Conservation (phyloP, 116 monocot genomes). For the Zostera marina region DNA sequence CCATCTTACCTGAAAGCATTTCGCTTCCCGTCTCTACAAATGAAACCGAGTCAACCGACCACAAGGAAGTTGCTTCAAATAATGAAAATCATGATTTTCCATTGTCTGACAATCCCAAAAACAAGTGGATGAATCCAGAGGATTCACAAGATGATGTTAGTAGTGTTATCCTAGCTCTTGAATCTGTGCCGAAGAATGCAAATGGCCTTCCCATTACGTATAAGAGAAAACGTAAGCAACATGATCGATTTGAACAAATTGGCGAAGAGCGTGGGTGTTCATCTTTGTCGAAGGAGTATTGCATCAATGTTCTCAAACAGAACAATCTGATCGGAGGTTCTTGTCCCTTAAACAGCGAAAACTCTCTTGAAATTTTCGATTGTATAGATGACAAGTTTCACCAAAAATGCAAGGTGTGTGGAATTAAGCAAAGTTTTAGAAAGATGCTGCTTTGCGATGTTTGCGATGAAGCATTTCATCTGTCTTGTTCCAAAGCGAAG, state of each 20-base stretch:
- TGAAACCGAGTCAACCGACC: background rate
- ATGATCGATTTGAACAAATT: background rate
- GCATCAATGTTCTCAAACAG: conserved; percentile 24
- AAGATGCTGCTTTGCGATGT: conserved; percentile 55
- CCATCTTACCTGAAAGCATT: background rate
- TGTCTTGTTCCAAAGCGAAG: conserved; percentile 34
- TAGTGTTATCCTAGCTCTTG: background rate
- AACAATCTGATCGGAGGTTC: conserved; percentile 13
- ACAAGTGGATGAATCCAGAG: background rate
- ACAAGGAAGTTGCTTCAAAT: conserved; percentile 1
- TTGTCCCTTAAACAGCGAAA: background rate
- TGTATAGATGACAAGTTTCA: conserved; percentile 9
- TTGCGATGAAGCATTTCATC: conserved; percentile 56
- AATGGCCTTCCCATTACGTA: background rate
- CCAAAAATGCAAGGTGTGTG: conserved; percentile 31
- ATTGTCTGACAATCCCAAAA: background rate
- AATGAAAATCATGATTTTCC: background rate
- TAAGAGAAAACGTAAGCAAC: background rate
- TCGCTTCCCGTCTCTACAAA: background rate
- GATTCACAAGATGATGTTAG: conserved; percentile 3
- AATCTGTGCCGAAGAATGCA: background rate
- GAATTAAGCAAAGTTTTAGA: conserved; percentile 11
- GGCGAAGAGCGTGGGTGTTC: conserved; percentile 23
- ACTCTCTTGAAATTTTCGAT: conserved; percentile 12
- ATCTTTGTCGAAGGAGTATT: conserved; percentile 29